Evolutionary conservation across 345 rosid genomes (phyloP).

Genomic region (Eucalyptus fibrosa): DNA sequence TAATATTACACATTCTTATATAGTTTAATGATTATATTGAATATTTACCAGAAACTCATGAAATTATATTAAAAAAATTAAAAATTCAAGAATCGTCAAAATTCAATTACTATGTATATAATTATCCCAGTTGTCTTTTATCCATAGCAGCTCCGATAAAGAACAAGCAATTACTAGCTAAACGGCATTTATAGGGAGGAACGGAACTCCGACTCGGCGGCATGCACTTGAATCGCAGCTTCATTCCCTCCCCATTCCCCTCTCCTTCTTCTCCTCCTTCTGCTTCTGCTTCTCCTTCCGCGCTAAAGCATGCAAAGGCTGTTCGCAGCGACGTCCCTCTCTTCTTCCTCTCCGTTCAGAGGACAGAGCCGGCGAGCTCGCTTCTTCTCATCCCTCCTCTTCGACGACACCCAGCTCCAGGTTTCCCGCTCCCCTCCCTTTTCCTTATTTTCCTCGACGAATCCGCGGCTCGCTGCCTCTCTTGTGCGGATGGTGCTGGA

Average conservation of each 20-base stretch:
- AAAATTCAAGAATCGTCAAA: too few relatives aligned
- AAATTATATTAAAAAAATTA: too few relatives aligned
- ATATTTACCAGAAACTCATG: too few relatives aligned
- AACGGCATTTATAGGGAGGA: not conserved
- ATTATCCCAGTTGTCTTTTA: not conserved
- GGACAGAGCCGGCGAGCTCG: constrained; percentile 21
- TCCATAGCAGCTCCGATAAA: not conserved
- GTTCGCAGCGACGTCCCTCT: constrained; percentile 14
- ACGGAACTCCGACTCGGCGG: not conserved
- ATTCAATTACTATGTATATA: too few relatives aligned
- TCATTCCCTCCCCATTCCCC: not conserved
- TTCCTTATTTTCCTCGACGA: not conserved
- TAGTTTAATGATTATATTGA: fast-evolving
- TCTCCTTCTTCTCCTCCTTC: not conserved
- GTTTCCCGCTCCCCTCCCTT: constrained; percentile 5
- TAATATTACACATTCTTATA: too few relatives aligned
- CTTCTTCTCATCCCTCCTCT: constrained; percentile 65
- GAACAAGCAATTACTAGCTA: not conserved
- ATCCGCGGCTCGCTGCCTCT: not conserved
- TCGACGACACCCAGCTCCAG: constrained; percentile 92
- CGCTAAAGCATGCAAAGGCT: constrained; percentile 31
- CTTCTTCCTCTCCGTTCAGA: not conserved
- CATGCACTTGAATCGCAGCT: not conserved
- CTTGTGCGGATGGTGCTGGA: not conserved
- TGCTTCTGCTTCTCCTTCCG: not conserved